Percentiles rank a stretch among this genome's conserved stretches.
phyloP scores from a whole-genome alignment of 1,139 yeast genomes.

The Diutina rugosa region DNA sequence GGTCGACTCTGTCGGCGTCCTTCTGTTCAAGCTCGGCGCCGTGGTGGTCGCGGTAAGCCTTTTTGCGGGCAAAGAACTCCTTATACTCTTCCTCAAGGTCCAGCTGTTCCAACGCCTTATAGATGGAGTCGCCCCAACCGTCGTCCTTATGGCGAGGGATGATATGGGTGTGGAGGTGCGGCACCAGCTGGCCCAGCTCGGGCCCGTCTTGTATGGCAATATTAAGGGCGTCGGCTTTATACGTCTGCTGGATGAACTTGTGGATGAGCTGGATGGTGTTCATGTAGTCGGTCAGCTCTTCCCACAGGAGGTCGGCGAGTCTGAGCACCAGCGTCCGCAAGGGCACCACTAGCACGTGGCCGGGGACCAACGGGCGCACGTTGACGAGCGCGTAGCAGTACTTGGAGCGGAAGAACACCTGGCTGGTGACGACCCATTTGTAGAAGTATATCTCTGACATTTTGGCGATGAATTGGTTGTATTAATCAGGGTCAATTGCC shows the following conservation, averaged over 20 bases:
- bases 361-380: constrained; percentile 80
- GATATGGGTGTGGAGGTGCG: constrained; percentile 86
- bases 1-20: constrained; percentile 34
- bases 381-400: constrained; percentile 76
- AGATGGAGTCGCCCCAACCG: constrained; percentile 63
- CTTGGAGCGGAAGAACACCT: constrained; percentile 44
- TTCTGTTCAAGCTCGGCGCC: constrained; percentile 25
- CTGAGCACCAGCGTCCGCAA: constrained; percentile 43
- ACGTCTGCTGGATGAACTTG: constrained; percentile 46
- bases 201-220: constrained; percentile 94
- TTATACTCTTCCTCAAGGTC: constrained; percentile 20
- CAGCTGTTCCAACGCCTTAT: constrained; percentile 39
- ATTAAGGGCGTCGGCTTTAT: constrained; percentile 71
- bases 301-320: constrained; percentile 53
- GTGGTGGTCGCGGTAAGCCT: constrained; percentile 11
- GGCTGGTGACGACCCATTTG: constrained; percentile 47
- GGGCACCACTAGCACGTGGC: constrained; percentile 85
- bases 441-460: constrained; percentile 18
- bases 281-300: constrained; percentile 72
- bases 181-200: constrained; percentile 88
- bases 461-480: neutral
- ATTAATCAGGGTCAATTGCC: too few relatives aligned
- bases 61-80: constrained; percentile 19
- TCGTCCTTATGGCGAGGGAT: constrained; percentile 65
- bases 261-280: constrained; percentile 61